These are phyloP conservation scores for Starmerella potacharoeniae DNA, from an alignment of 805 yeast species.

Conservation along the genomic window DNA sequence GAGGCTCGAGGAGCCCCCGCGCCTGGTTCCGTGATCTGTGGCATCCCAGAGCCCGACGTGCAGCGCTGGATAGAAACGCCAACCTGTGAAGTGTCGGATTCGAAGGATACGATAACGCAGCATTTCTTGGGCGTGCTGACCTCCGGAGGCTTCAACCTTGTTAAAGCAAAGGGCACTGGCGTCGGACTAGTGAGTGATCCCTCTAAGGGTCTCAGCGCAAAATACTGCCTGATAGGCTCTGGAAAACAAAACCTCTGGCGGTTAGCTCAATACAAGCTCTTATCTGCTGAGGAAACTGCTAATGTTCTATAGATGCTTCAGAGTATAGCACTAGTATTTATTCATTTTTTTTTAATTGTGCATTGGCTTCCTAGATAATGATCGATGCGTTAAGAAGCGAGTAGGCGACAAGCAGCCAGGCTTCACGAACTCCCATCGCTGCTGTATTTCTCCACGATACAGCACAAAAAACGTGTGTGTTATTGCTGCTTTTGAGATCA, in stretches of 20 bases:
- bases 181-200: not conserved
- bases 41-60: not conserved
- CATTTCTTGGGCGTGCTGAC: not conserved
- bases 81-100: not conserved
- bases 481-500: no score
- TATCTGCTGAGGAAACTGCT: not conserved
- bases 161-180: not conserved
- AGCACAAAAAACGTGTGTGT: no score
- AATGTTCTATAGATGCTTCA: not conserved
- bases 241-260: not conserved
- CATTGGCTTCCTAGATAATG: no score
- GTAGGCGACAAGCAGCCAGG: no score
- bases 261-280: not conserved
- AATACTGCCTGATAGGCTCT: not conserved
- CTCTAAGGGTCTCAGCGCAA: not conserved
- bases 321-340: not conserved
- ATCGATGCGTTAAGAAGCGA: no score
- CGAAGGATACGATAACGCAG: no score
- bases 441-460: no score
- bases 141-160: not conserved
- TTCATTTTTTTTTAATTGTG: not conserved
- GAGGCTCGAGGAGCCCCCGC: not conserved
- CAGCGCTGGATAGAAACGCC: not conserved
- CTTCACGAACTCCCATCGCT: no score
- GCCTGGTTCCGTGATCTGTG: not conserved